phyloP scores from a whole-genome alignment of 768 basidiomycete genomes.

The Lyophyllum semitale region DNA sequence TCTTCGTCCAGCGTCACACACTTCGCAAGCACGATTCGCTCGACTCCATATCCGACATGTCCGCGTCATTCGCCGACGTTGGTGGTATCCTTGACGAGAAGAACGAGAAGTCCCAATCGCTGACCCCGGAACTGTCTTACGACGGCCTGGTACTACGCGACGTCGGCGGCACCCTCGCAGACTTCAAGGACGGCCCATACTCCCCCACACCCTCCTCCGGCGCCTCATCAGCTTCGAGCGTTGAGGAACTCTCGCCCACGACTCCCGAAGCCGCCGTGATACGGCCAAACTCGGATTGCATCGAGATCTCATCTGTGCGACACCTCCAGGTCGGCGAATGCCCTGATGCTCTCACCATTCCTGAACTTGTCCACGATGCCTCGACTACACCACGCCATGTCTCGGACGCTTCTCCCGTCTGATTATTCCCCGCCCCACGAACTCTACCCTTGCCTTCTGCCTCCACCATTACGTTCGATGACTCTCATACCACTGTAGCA shows the following conservation, averaged over 20 bases:
- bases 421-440: neutral
- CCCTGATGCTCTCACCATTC: slow-evolving; percentile 2
- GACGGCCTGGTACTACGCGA: slow-evolving; percentile 37
- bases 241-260: slow-evolving; percentile 22
- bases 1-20: slow-evolving; percentile 45
- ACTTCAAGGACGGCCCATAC: slow-evolving; percentile 30
- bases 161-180: slow-evolving; percentile 39
- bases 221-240: slow-evolving; percentile 37
- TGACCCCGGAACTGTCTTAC: slow-evolving; percentile 36
- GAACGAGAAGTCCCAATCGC: slow-evolving; percentile 32
- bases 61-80: slow-evolving; percentile 40
- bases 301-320: slow-evolving; percentile 33
- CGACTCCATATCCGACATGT: slow-evolving; percentile 48
- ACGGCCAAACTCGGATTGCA: slow-evolving; percentile 24
- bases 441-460: slow-evolving; percentile 2
- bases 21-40: slow-evolving; percentile 50
- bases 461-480: neutral
- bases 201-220: slow-evolving; percentile 37
- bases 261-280: slow-evolving; percentile 19
- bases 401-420: slow-evolving; percentile 12
- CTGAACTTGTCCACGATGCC: slow-evolving; percentile 1
- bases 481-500: slow-evolving; percentile 17
- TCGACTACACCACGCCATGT: slow-evolving; percentile 1
- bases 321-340: slow-evolving; percentile 4
- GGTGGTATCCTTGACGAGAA: slow-evolving; percentile 31